Evolutionary conservation across 371 early-diverging fungal genomes (phyloP), one percentile per base, ranked within the genome.

Genomic region (Smittium culicis): DNA sequence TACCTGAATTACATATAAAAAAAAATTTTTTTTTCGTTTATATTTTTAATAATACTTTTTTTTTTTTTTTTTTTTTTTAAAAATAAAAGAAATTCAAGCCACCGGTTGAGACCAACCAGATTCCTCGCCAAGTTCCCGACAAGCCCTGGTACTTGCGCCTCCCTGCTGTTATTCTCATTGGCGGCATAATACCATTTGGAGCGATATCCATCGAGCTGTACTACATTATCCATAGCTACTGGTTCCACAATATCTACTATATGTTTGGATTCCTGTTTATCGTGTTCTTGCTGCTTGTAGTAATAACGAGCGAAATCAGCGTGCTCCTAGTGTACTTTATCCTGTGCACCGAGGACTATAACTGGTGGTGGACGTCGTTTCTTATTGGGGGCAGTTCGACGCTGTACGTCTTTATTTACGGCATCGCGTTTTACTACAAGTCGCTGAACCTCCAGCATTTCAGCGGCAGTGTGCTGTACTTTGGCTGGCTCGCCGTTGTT

Each of bases 291-390:
- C 88, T 93, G 63, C 74, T 92, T 67, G 77, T 87, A 28, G 64
- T 92, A 35, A 93, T 93, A 0, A 89, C 90, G 31, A 81, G 87
- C 28, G 87, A 91, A 73, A 89, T 93, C 55, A 82, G 93, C n/a
- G 82, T 94, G 62, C 77, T 94, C 68, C 78, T 93, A 73, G 84
- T 84, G n/a, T 94, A 94, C 78, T 91, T 94, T 82, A 88, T 87
- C 60, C 76, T 94, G 57, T 91, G 91, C 67, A 79, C 90, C 2
- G 98, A 97, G 81, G 91, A 94, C 71, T 94, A 94, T 73, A 84
- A 86, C 68, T 94, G 97, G 98, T 87, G 87, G 72, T 97, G 98
- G 98, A 80, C 93, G 14, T 80, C 96, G 1, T 94, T 94, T 80
- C 78, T 92, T 60, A 91, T 93, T 0, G 81, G 88, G 0, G 98